Evolutionary conservation across 352 stramenopile species (phyloP), one percentile per base, ranked within the genome.

Genomic region (Globisporangium canariense): DNA sequence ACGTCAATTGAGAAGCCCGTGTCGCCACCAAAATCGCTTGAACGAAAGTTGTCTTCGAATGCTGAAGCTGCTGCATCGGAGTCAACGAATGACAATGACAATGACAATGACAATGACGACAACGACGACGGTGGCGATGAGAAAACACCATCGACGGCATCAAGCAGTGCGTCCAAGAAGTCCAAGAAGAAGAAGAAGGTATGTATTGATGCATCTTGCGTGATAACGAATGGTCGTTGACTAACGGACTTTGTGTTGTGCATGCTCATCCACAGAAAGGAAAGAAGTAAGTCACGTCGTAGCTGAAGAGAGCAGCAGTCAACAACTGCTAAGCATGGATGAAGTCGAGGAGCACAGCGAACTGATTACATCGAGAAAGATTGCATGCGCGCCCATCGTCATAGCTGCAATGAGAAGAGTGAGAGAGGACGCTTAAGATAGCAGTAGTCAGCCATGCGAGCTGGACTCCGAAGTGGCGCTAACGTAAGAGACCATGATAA

Each of bases 111-210:
- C 10, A 67, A 72, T 41, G 57, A 81, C 28, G 73, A 74, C 16
- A 71, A 83, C 13, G 64, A 79, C 32, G 69, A 75, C 20, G 62
- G 67, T n/a, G 52, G 71, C 10, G 51, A 56, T 28, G 70, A 78
- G n/a, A 58, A 67, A 32, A 64, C 73, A 20, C 38, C 72, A n/a
- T 49, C 67, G 0, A 66, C 77, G 18, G 38, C 64, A 30, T 58
- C 60, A 30, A 78, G 74, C 43, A 70, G 69, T 22, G 73, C 67
- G 45, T 70, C 71, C n/a, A 79, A 71, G 58, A 86, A 84, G 62
- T 75, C 71, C n/a, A 88, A 85, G 68, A 86, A 85, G 67, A 90
- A 90, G 77, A 84, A 83, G 80, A 88, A 88, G 74, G 76, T 83
- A 57, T 32, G 70, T 61, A 1, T 20, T 22, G 4, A 10, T 22